Base-by-base conservation (phyloP, 1,284 basidiomycete species). In the Cutaneotrichosporon cavernicola region DNA sequence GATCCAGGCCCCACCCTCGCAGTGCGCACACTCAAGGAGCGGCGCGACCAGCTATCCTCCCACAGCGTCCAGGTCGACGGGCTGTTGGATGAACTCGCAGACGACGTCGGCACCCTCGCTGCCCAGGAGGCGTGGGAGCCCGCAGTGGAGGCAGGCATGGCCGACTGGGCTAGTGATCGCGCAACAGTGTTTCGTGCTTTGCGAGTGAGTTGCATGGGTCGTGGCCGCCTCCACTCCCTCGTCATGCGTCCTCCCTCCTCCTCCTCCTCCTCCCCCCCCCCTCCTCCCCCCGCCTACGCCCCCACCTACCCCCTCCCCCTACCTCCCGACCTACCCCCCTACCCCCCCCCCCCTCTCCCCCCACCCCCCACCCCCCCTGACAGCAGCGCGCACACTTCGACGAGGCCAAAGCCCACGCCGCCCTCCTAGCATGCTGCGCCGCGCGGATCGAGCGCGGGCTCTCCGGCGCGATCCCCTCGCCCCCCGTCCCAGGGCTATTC, bases 61-160 rank as follows among this genome's bases (percentile, higher is more conserved):
- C 71, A 77, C 47, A 64, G 70, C 1, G 64, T 67, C 0, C 53
- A 71, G 1, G 72, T 74, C 0, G 58, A 73, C n/a, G 66, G 68
- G 0, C 31, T 77, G 1, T 72, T 76, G 55, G 59, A 46, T 51
- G 74, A 76, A 36, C 65, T 80, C 7, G 47, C 62, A 18, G 70
- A 73, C 50, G 74, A 77, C 65, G 72, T 73, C 10, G 76, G 75
- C 43, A 67, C 71, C 16, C 68, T 80, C 2, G 60, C 65, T 11
- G 66, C 72, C 0, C 72, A 77, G 49, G 75, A 74, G 53, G 74
- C 69, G 1, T 81, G 80, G 80, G 75, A 78, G 61, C 53, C 64
- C 6, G 67, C 67, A 0, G 72, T 68, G 0, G 66, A 63, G n/a
- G 53, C 58, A 9, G 79, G 78, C 8, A 72, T 74, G 9, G 65